Base-by-base conservation (phyloP, 495 filamentous ascomycete species). In the Terfezia claveryi region DNA sequence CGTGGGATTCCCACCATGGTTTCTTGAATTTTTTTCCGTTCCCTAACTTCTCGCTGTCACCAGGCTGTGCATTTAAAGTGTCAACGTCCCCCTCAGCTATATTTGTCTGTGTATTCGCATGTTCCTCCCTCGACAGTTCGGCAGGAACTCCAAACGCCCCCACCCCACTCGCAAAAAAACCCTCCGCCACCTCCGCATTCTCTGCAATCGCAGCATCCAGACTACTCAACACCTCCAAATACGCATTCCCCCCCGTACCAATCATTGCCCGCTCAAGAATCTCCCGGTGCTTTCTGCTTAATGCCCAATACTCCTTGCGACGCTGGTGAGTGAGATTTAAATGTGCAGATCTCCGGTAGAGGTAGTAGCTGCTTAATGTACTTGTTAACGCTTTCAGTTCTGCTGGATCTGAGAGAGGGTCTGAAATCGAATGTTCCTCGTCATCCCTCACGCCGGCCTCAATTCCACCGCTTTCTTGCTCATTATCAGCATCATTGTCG, bases 191-290 rank as follows among this genome's bases (percentile, higher is more conserved):
- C 38, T 88, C 80, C 11, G 88, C 83, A 65, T 98, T 94, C 51
- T 72, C 68, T 58, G 94, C 87, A 54, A 98, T 93, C 20, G 87
- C 87, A 57, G 84, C 80, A 63, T 96, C 92, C 14, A 94, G 76
- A 32, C 72, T 72, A 55, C 79, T 75, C 37, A 98, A 76, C 8
- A 78, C 83, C 17, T 84, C 74, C 10, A 94, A 71, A 54, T 88
- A 78, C 14, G 12, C 17, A 14, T 5, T 20, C 1, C 8, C 1
- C 27, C 27, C 27, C 27, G 27, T 7, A 51, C 79, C 83, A 71
- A 94, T 91, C 2, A 87, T 89, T 1, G 82, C 78, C 37, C 74
- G 73, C 0, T 85, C 76, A 2, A 98, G 79, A 61, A 91, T 70
- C 58, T 81, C 72, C 79, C 85, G 87, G 60, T 98, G 88, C 1